Conservation (phyloP, 2,329 filamentous ascomycete species). For the Calonectria leucothoes region DNA sequence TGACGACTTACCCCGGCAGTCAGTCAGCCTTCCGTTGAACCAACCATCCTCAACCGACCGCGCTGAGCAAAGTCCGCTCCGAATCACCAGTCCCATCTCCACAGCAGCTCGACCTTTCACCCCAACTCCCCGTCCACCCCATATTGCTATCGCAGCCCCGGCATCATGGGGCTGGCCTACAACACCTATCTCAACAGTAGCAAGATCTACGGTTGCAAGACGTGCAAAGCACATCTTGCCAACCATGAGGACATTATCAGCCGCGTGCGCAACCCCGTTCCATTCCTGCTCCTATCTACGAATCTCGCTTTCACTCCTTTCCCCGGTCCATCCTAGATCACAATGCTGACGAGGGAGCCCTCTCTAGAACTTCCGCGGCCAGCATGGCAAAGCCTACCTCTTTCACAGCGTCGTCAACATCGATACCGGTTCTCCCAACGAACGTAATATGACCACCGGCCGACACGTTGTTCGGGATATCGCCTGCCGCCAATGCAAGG, state of each 20-base stretch:
- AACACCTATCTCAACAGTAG: slow-evolving; percentile 89
- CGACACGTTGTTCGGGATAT: slow-evolving; percentile 96
- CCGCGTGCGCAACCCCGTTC: slow-evolving; percentile 69
- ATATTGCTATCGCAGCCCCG: slow-evolving; percentile 18
- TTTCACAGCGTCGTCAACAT: slow-evolving; percentile 96
- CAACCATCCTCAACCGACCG: slow-evolving; percentile 1
- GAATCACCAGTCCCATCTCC: slow-evolving; percentile 15
- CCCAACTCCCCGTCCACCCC: background rate
- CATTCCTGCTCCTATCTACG: slow-evolving; percentile 23
- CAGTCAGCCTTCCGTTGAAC: background rate
- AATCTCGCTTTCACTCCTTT: background rate
- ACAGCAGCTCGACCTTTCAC: background rate
- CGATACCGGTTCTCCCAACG: slow-evolving; percentile 82
- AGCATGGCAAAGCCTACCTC: slow-evolving; percentile 97
- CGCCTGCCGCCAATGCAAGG: slow-evolving; percentile 88
- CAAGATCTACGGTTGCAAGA: slow-evolving; percentile 93
- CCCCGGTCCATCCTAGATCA: background rate
- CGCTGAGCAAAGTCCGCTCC: slow-evolving; percentile 12
- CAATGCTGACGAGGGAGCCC: slow-evolving; percentile 18
- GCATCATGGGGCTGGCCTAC: slow-evolving; percentile 85
- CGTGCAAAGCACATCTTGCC: slow-evolving; percentile 94
- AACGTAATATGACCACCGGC: slow-evolving; percentile 98
- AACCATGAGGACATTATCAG: slow-evolving; percentile 98
- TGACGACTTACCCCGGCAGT: slow-evolving; percentile 31
- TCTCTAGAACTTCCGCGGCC: slow-evolving; percentile 91